Evolutionary conservation across 2,329 filamentous ascomycete genomes (phyloP).

Genomic region (Sporothrix brasiliensis): DNA sequence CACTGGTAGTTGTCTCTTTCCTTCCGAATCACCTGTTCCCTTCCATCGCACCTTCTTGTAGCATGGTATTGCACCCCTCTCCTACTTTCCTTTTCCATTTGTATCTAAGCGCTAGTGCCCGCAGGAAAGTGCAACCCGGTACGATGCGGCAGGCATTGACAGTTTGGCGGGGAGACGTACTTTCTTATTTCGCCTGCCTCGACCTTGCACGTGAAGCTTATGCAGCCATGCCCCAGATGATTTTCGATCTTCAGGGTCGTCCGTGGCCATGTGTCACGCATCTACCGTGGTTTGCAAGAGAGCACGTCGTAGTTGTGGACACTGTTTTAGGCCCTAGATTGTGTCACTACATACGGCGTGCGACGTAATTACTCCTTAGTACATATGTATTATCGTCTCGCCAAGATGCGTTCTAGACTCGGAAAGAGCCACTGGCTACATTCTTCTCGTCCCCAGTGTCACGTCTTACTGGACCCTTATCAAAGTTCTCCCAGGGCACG

Average conservation of each 20-base stretch:
- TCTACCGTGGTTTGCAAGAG: background rate
- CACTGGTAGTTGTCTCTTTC: background rate
- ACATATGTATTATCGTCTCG: background rate
- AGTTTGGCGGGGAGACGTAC: background rate
- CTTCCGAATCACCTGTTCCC: background rate
- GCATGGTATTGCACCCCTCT: background rate
- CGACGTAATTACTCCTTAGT: too few species aligned
- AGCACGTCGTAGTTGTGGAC: background rate
- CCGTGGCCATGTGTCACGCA: background rate
- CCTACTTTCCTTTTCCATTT: background rate
- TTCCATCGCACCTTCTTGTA: background rate
- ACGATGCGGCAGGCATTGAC: background rate
- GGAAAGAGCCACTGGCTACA: too few species aligned
- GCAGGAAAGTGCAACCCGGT: background rate
- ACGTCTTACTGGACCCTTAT: too few species aligned
- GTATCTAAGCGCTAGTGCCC: background rate
- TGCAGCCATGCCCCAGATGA: background rate
- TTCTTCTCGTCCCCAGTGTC: too few species aligned
- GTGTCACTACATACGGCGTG: too few species aligned
- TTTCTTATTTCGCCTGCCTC: background rate
- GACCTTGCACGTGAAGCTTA: background rate
- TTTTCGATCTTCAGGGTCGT: slow-evolving; percentile 2
- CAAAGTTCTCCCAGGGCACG: background rate
- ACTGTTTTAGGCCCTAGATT: too few species aligned
- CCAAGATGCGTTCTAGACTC: too few species aligned